phyloP scores from a whole-genome alignment of 228 moss, liverwort and hornwort species.

The Sphagnum magellanicum region DNA sequence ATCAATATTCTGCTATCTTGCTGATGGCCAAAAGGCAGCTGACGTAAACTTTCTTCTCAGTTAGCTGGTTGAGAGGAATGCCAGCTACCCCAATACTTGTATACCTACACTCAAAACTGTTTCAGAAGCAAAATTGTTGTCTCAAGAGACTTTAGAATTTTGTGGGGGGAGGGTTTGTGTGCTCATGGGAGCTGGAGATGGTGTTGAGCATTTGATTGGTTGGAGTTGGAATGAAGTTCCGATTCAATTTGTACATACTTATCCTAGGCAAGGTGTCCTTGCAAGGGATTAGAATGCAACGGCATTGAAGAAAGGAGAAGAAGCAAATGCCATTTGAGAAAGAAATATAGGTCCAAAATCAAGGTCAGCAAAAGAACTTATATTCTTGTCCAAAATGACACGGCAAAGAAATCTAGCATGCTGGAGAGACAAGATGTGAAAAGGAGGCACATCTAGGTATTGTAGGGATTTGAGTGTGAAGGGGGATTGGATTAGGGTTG shows the following conservation, averaged over 20 bases:
- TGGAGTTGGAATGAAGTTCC: constrained; percentile 85
- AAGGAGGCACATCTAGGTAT: too few relatives aligned
- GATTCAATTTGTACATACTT: constrained; percentile 84
- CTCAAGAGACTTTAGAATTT: constrained; percentile 75
- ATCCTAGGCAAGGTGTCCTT: constrained; percentile 77
- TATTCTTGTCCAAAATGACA: constrained; percentile 9
- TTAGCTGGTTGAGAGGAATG: constrained; percentile 60
- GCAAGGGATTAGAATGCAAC: constrained; percentile 65
- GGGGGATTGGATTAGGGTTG: too few relatives aligned
- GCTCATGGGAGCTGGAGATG: constrained; percentile 46
- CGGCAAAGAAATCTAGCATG: too few relatives aligned
- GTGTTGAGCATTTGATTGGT: constrained; percentile 40
- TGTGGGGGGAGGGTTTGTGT: constrained; percentile 66
- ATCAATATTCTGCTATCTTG: constrained; percentile 87
- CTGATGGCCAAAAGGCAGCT: constrained; percentile 77
- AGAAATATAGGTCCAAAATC: constrained; percentile 15
- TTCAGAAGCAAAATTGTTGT: constrained; percentile 68
- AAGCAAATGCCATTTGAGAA: constrained; percentile 16
- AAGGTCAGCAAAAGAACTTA: constrained; percentile 76
- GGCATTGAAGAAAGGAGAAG: constrained; percentile 19
- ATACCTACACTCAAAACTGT: constrained; percentile 39
- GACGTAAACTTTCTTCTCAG: constrained; percentile 69
- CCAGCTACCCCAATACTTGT: constrained; percentile 30
- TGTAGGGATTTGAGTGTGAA: too few relatives aligned
- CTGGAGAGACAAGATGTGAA: too few relatives aligned